Base-by-base conservation (phyloP, 139 green algal genomes). In the Haematococcus sp. region DNA sequence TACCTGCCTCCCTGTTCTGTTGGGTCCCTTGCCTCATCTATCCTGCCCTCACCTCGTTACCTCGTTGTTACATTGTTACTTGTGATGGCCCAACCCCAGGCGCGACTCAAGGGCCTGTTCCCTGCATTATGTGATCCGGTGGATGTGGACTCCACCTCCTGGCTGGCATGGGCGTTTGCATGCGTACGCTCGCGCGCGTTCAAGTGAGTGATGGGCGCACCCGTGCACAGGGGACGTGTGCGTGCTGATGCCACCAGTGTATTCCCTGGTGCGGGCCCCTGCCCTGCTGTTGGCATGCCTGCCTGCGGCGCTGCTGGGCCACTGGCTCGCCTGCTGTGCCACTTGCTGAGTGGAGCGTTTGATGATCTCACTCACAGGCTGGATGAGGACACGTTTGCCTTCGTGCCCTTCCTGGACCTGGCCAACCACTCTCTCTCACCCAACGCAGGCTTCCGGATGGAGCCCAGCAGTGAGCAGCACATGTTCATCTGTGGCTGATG, bases 331-430 rank as follows among this genome's bases (percentile, higher is more conserved):
- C n/a, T n/a, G n/a, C n/a, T n/a, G n/a, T n/a, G n/a, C n/a, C n/a
- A n/a, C n/a, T n/a, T n/a, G n/a, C n/a, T n/a, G n/a, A n/a, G n/a
- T n/a, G n/a, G n/a, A n/a, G n/a, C n/a, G n/a, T n/a, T n/a, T n/a
- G n/a, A n/a, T n/a, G n/a, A n/a, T n/a, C n/a, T n/a, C n/a, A n/a
- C n/a, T n/a, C 33, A 31, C 63, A 84, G 78, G 69, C 30, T 73
- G 0, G 70, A 56, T 0, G 25, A 77, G 0, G 75, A 84, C 59
- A 46, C 55, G 43, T 91, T 89, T 69, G 81, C 77, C 7, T 75
- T 90, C 44, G 76, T 88, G 22, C 88, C 88, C 22, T 91, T 90
- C 60, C 65, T 90, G 33, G 88, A 92, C 76, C 23, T 81, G 1
- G 86, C 84, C 15, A 92, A 92, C 71, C 88, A 92, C 74, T 35